phyloP scores from a whole-genome alignment of 2,329 filamentous ascomycete species.

The Aspergillus luchuensis region DNA sequence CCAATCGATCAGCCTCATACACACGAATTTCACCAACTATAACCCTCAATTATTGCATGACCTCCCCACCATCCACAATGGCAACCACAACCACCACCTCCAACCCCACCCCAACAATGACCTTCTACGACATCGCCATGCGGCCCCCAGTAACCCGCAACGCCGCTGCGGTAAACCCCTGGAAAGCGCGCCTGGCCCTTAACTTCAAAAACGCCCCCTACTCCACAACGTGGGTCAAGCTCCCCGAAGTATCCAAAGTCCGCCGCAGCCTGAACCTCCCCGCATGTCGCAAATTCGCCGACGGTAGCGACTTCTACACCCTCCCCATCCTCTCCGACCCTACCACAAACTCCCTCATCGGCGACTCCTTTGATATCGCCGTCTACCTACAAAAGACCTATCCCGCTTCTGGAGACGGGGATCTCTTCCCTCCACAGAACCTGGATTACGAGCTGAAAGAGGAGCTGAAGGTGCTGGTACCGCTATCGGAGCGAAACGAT shows the following conservation, averaged over 20 bases:
- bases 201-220: slow-evolving; percentile 54
- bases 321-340: slow-evolving; percentile 60
- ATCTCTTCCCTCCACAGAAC: slow-evolving; percentile 52
- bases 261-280: slow-evolving; percentile 52
- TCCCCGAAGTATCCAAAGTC: slow-evolving; percentile 55
- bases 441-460: slow-evolving; percentile 46
- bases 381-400: slow-evolving; percentile 59
- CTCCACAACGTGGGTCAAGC: slow-evolving; percentile 54
- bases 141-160: slow-evolving; percentile 27
- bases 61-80: slow-evolving; percentile 8
- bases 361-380: slow-evolving; percentile 69
- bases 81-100: slow-evolving; percentile 13
- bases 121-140: slow-evolving; percentile 54
- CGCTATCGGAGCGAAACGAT: slow-evolving; percentile 40
- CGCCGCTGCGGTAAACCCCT: slow-evolving; percentile 52
- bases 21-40: too few relatives aligned
- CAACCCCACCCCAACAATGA: slow-evolving; percentile 25
- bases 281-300: slow-evolving; percentile 56
- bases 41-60: not conserved
- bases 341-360: slow-evolving; percentile 46
- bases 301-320: slow-evolving; percentile 62
- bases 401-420: slow-evolving; percentile 47
- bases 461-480: slow-evolving; percentile 35
- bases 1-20: too few relatives aligned
- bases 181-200: slow-evolving; percentile 54